These are phyloP conservation scores for Microstegium vimineum DNA, from an alignment of 176 grass and related monocot genomes.

Conservation along the genomic window DNA sequence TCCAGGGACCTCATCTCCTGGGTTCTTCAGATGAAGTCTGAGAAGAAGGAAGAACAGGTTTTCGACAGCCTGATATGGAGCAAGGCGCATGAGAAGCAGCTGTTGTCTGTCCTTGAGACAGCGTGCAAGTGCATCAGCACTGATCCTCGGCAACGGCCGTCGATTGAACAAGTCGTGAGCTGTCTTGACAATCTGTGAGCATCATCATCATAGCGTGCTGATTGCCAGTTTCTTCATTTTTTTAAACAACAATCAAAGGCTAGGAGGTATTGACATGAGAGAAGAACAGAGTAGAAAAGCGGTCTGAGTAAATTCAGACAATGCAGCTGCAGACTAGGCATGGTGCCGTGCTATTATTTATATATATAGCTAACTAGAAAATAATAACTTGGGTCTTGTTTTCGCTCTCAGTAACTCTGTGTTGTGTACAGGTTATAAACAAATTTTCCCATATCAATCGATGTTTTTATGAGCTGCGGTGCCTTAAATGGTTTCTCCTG, in stretches of 20 bases:
- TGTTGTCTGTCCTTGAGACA: constrained; percentile 43
- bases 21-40: constrained; percentile 79
- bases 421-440: no score
- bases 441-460: no score
- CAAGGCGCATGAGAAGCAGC: constrained; percentile 68
- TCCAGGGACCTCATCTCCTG: constrained; percentile 76
- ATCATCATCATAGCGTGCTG: neutral
- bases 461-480: no score
- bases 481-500: no score
- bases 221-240: neutral
- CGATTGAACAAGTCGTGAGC: no score
- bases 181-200: no score
- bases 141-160: no score
- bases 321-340: neutral
- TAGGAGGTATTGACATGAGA: constrained; percentile 25
- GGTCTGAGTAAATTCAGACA: neutral
- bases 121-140: no score
- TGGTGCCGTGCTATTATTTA: neutral
- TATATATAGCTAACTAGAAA: neutral
- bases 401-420: no score
- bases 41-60: constrained; percentile 78
- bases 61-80: constrained; percentile 70
- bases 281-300: constrained; percentile 15
- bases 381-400: neutral
- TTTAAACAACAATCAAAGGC: neutral